These are phyloP conservation scores for Deinandra increscens DNA, from an alignment of 129 eudicot genomes.

Conservation along the genomic window DNA sequence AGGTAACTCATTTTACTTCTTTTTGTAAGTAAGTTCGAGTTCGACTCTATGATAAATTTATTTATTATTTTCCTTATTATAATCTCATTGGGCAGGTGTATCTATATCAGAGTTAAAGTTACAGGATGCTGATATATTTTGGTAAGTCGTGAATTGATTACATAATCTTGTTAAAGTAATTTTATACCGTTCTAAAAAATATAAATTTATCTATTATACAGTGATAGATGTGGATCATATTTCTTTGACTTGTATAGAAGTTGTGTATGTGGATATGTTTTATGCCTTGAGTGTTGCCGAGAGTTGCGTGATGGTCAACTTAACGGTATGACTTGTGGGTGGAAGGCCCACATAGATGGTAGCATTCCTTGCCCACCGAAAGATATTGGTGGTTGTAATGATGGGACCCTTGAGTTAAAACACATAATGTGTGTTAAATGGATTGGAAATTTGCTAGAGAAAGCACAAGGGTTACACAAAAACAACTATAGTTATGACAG, in stretches of 20 bases:
- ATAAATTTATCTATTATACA: slow-evolving; percentile 28
- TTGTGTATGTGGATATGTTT: slow-evolving; percentile 55
- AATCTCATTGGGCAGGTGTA: slow-evolving; percentile 32
- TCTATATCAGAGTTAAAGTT: slow-evolving; percentile 33
- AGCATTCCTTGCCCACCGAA: slow-evolving; percentile 53
- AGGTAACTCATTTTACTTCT: slow-evolving; percentile 45
- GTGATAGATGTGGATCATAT: slow-evolving; percentile 51
- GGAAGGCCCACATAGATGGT: slow-evolving; percentile 32
- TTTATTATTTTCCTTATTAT: too few species aligned
- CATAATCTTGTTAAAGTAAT: slow-evolving; percentile 8
- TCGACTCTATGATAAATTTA: neutral
- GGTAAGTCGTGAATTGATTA: slow-evolving; percentile 26
- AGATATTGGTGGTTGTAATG: slow-evolving; percentile 54
- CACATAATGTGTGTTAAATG: slow-evolving; percentile 27
- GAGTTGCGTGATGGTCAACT: slow-evolving; percentile 45
- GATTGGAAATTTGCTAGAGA: slow-evolving; percentile 34
- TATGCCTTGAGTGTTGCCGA: slow-evolving; percentile 54
- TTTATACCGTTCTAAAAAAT: neutral
- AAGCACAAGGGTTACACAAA: slow-evolving; percentile 28
- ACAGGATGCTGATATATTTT: slow-evolving; percentile 35
- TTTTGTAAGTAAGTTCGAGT: neutral
- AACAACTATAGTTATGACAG: neutral
- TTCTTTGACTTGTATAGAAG: slow-evolving; percentile 64
- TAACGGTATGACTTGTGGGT: slow-evolving; percentile 9
- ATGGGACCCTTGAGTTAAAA: slow-evolving; percentile 38